These are phyloP conservation scores for Schrenkiella parvula DNA, from an alignment of 345 rosid species.

Conservation along the genomic window DNA sequence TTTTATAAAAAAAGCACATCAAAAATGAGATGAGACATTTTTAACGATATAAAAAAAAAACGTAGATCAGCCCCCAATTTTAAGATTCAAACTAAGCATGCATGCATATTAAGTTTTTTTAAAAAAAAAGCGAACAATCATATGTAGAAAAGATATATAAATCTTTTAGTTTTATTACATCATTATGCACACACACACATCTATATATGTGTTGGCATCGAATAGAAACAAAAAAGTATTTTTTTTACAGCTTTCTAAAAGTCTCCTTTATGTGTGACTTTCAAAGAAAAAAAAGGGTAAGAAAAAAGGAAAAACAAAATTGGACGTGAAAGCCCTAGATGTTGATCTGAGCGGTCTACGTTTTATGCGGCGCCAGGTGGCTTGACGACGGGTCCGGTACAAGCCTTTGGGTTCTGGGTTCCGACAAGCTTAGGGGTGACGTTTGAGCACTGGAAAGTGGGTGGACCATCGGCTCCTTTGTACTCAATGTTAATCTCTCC, in stretches of 20 bases:
- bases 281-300: neutral
- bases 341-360: neutral
- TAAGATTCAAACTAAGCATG: too few relatives aligned
- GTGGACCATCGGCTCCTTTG: conserved; percentile 31
- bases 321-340: neutral
- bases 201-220: conserved; percentile 13
- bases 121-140: neutral
- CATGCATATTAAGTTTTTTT: neutral
- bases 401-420: conserved; percentile 30
- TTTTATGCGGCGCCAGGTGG: neutral
- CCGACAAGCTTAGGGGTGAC: conserved; percentile 37
- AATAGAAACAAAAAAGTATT: neutral
- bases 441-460: conserved; percentile 35
- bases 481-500: conserved; percentile 37
- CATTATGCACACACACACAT: neutral
- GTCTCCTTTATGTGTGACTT: neutral
- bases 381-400: conserved; percentile 9
- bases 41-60: too few relatives aligned
- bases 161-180: neutral
- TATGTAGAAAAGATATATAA: neutral
- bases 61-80: too few relatives aligned
- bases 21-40: too few relatives aligned
- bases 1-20: too few relatives aligned
- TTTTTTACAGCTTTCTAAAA: neutral
- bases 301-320: neutral